Percentiles rank a stretch among this genome's conserved stretches.
Conservation (phyloP, 768 basidiomycete species). For the Leccinum disarticulatum region DNA sequence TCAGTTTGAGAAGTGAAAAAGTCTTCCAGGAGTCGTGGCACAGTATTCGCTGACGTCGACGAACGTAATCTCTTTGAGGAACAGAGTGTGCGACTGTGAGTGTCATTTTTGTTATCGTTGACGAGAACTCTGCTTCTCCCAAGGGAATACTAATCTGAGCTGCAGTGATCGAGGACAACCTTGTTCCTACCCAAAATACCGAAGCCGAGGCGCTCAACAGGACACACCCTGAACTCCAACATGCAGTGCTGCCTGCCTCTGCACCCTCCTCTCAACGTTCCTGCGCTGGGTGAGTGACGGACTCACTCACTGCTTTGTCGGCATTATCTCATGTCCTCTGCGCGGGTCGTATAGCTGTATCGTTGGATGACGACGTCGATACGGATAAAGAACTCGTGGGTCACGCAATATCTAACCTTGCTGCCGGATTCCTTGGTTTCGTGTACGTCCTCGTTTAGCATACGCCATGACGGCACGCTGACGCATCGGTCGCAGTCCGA, state of each 20-base stretch:
- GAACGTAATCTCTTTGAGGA: too few relatives aligned
- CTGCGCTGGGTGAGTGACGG: constrained; percentile 65
- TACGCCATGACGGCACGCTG: background rate
- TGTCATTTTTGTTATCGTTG: too few relatives aligned
- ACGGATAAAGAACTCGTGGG: constrained; percentile 91
- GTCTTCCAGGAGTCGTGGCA: too few relatives aligned
- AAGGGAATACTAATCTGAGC: too few relatives aligned
- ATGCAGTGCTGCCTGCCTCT: constrained; percentile 24
- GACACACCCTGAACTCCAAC: too few relatives aligned
- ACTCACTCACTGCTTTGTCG: background rate
- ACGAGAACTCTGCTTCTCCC: too few relatives aligned
- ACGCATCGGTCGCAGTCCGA: constrained; percentile 49
- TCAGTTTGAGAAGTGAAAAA: too few relatives aligned
- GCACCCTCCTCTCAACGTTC: constrained; percentile 86
- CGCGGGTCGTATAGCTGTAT: constrained; percentile 58
- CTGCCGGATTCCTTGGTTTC: constrained; percentile 76
- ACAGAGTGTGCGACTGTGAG: too few relatives aligned
- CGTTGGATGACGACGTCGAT: constrained; percentile 83
- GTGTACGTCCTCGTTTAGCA: constrained; percentile 50
- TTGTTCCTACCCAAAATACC: too few relatives aligned
- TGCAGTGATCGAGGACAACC: too few relatives aligned
- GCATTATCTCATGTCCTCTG: background rate
- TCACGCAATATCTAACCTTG: constrained; percentile 89
- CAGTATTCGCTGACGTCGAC: too few relatives aligned
- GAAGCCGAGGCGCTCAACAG: too few relatives aligned